phyloP scores from a whole-genome alignment of 352 stramenopile species.

The Pythium plurisporium region DNA sequence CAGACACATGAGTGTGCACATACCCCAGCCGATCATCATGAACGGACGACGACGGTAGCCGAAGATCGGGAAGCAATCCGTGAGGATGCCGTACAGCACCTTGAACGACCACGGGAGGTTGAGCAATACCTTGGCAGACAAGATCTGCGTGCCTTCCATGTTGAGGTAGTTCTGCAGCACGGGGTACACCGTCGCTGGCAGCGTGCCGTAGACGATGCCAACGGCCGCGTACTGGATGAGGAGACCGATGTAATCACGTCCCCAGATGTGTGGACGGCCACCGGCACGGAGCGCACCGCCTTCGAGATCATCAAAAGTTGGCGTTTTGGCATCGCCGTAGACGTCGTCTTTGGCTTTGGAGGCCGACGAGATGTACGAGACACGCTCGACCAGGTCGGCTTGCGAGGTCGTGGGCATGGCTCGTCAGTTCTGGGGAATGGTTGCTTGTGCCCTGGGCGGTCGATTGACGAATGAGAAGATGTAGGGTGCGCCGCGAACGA shows the following conservation, averaged over 20 bases:
- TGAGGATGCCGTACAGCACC: conserved; percentile 25
- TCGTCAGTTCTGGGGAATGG: too few species aligned
- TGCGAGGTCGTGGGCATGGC: too few species aligned
- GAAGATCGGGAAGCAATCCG: conserved; percentile 28
- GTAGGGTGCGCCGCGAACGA: too few species aligned
- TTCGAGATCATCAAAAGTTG: conserved; percentile 16
- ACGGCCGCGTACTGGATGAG: conserved; percentile 22
- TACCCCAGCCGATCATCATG: conserved; percentile 32
- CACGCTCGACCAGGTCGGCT: conserved; percentile 13
- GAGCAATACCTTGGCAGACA: conserved; percentile 18
- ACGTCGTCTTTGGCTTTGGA: conserved; percentile 9
- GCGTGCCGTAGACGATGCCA: conserved; percentile 11
- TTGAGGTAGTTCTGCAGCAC: conserved; percentile 27
- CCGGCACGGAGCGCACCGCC: conserved; percentile 25
- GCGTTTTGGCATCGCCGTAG: conserved; percentile 20
- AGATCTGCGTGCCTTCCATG: conserved; percentile 23
- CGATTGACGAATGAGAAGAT: too few species aligned
- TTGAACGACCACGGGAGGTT: conserved; percentile 32
- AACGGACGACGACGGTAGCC: conserved; percentile 31
- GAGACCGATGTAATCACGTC: conserved; percentile 19
- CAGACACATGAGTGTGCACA: conserved; percentile 15
- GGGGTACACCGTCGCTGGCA: conserved; percentile 24
- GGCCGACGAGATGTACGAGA: conserved; percentile 17
- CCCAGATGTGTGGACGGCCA: conserved; percentile 11
- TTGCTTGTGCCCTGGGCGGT: too few species aligned